Base-by-base conservation (phyloP, 306 rosid species). In the Geum urbanum region DNA sequence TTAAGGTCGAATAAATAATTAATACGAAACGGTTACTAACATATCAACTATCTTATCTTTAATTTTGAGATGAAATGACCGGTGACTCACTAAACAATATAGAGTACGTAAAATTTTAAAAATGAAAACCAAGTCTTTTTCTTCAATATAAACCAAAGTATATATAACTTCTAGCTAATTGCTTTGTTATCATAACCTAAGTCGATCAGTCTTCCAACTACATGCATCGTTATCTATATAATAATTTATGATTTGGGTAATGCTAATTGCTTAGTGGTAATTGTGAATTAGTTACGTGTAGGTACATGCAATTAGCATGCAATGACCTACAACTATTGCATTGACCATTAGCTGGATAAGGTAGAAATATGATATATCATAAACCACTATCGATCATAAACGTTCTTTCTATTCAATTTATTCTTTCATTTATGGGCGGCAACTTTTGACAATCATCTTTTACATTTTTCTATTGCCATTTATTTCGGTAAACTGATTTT, bases 281-380 rank as follows among this genome's bases (percentile, higher is more conserved):
- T 41, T 24, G 64, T 69, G 51, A 50, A 20, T 40, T 69, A 5
- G 27, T 69, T 43, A 43, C 5, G 54, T 5, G 44, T 41, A 55
- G 20, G 12, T 70, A 70, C 52, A 39, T 70, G 53, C 52, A 70
- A 70, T 70, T 41, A 22, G 19, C 44, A 20, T 54, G 27, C 32
- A 70, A 22, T 55, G 16, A 12, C 43, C 5, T 41, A 15, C 20
- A 5, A 41, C 43, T 54, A 24, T 69, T 9, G 53, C 35, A 55
- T 10, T 4, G 15, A 43, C 22, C 39, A 41, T 19, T 20, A 39
- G 72, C 43, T 52, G 52, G 14, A 19, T 52, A 4, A 14, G 53
- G 64, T 55, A 64, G 43, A 41, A 22, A 22, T 40, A 40, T 43
- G 24, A 41, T 27, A 27, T 27, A 27, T 69, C 52, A 53, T 67